Conservation (phyloP, 495 filamentous ascomycete genomes). For the Parathielavia hyrcaniae region DNA sequence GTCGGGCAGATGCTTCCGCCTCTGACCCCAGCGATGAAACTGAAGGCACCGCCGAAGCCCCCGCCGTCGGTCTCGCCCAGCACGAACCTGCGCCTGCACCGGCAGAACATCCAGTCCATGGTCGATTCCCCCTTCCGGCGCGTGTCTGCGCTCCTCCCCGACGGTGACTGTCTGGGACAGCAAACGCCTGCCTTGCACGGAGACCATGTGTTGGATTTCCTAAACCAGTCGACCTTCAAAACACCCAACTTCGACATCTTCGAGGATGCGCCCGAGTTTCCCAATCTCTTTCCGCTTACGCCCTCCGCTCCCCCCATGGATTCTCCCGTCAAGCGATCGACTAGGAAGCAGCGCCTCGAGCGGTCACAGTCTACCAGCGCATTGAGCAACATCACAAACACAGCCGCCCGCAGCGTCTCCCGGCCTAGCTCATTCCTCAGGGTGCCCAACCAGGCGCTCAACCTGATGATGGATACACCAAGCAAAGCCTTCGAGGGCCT, state of each 20-base stretch:
- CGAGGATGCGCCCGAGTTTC: slow-evolving; percentile 50
- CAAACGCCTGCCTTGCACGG: slow-evolving; percentile 78
- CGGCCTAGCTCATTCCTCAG: slow-evolving; percentile 44
- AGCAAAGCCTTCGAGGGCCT: slow-evolving; percentile 49
- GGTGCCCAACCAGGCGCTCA: slow-evolving; percentile 35
- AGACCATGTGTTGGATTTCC: slow-evolving; percentile 34
- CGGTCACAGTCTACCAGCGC: slow-evolving; percentile 53
- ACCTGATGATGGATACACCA: slow-evolving; percentile 45
- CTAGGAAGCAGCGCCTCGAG: slow-evolving; percentile 56
- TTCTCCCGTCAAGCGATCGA: slow-evolving; percentile 71
- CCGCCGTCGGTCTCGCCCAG: slow-evolving; percentile 88
- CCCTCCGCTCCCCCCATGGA: slow-evolving; percentile 43
- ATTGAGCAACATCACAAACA: slow-evolving; percentile 60
- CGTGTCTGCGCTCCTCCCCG: slow-evolving; percentile 51
- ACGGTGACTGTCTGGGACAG: slow-evolving; percentile 51
- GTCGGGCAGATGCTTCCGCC: slow-evolving; percentile 64
- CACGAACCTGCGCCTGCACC: slow-evolving; percentile 89
- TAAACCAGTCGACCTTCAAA: slow-evolving; percentile 45
- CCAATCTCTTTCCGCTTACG: slow-evolving; percentile 37
- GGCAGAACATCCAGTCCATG: slow-evolving; percentile 77
- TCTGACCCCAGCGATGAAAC: slow-evolving; percentile 78
- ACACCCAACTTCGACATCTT: slow-evolving; percentile 66
- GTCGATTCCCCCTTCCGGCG: slow-evolving; percentile 80
- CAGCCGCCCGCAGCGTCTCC: slow-evolving; percentile 43
- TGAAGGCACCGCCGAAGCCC: slow-evolving; percentile 73